Conservation (phyloP, 2,329 filamentous ascomycete species). For the Aspergillus neotritici region DNA sequence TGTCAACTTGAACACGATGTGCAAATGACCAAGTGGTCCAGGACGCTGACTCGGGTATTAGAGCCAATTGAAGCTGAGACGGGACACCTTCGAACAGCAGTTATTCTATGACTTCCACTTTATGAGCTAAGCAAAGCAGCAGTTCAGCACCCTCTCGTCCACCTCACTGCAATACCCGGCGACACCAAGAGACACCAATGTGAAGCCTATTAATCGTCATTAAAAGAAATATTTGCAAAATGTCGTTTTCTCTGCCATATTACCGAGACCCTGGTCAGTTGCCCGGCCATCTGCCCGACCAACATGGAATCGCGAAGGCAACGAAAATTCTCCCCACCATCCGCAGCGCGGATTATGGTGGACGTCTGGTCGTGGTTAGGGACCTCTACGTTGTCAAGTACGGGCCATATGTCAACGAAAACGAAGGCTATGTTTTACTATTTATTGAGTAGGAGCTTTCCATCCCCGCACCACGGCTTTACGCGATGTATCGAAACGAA, state of each 20-base stretch:
- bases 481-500: constrained; percentile 15
- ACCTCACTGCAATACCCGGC: no score
- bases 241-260: constrained; percentile 12
- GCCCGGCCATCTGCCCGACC: constrained; percentile 15
- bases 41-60: no score
- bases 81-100: no score
- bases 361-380: constrained; percentile 15
- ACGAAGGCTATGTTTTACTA: constrained; percentile 18
- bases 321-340: constrained; percentile 15
- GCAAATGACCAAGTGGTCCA: no score
- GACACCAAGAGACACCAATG: no score
- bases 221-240: no score
- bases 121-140: no score
- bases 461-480: constrained; percentile 16
- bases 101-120: no score
- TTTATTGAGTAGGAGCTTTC: constrained; percentile 15
- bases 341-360: constrained; percentile 13
- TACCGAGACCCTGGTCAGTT: constrained; percentile 13
- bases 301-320: constrained; percentile 11
- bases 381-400: constrained; percentile 19
- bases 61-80: no score
- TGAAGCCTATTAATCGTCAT: no score
- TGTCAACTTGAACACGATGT: no score
- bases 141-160: no score
- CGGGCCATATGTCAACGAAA: constrained; percentile 15